Evolutionary conservation across 371 early-diverging fungal species (phyloP).

Genomic region (Actinomucor elegans): DNA sequence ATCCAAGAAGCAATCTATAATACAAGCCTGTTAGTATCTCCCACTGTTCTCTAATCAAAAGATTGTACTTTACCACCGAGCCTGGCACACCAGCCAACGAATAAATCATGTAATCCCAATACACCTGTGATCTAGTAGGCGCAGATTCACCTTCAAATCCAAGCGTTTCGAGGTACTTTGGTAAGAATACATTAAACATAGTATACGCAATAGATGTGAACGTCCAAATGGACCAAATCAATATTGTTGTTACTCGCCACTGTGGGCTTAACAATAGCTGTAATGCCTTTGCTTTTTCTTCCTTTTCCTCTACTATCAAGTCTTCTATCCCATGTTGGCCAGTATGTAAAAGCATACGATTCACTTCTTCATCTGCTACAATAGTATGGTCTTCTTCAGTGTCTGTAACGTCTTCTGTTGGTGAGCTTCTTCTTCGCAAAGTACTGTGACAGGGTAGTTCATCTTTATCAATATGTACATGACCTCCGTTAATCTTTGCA

Average conservation of each 20-base stretch:
- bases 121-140: slow-evolving; percentile 59
- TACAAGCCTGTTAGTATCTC: background rate
- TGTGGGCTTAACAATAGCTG: slow-evolving; percentile 47
- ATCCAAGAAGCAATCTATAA: slow-evolving; percentile 66
- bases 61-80: slow-evolving; percentile 54
- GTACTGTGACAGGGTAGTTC: slow-evolving; percentile 23
- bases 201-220: slow-evolving; percentile 78
- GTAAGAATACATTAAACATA: slow-evolving; percentile 85
- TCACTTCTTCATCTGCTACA: background rate
- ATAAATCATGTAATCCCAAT: slow-evolving; percentile 76
- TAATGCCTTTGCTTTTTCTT: slow-evolving; percentile 4
- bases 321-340: background rate
- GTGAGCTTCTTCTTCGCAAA: background rate
- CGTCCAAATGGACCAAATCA: slow-evolving; percentile 82
- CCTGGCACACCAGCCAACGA: slow-evolving; percentile 82
- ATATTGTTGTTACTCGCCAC: slow-evolving; percentile 61
- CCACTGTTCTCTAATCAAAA: too few relatives aligned
- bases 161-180: slow-evolving; percentile 70
- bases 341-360: background rate
- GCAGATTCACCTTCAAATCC: slow-evolving; percentile 38
- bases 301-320: background rate
- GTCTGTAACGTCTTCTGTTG: background rate
- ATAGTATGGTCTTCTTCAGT: slow-evolving; percentile 1
- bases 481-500: slow-evolving; percentile 69
- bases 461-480: slow-evolving; percentile 24